These are phyloP conservation scores for Colletotrichum limetticola DNA, from an alignment of 2,329 filamentous ascomycete genomes.

Conservation along the genomic window DNA sequence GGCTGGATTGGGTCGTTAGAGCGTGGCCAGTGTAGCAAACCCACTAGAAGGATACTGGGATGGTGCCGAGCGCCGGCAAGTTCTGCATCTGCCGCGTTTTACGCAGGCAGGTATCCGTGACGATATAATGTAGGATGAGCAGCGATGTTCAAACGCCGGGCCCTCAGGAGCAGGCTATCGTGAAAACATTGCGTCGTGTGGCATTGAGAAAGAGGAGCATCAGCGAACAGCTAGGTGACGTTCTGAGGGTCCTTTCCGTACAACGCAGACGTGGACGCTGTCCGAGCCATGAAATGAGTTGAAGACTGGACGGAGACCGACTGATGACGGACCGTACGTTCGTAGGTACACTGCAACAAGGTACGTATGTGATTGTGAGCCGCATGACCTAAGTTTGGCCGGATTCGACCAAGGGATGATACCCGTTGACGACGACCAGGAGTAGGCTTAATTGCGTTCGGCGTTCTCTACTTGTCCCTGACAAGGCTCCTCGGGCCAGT, in stretches of 20 bases:
- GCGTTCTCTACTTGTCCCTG: not conserved
- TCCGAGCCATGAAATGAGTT: not conserved
- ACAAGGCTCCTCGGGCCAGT: not conserved
- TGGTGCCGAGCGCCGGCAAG: conserved; percentile 5
- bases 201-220: not conserved
- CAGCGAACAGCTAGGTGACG: not conserved
- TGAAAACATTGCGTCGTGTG: not conserved
- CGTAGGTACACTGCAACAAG: no score
- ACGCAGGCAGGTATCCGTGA: not conserved
- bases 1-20: not conserved
- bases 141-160: not conserved
- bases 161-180: not conserved
- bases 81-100: not conserved
- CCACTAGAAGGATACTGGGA: not conserved
- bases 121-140: not conserved
- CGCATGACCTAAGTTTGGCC: not conserved
- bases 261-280: not conserved
- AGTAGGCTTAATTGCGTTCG: not conserved
- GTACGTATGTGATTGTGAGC: not conserved
- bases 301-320: not conserved
- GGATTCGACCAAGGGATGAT: not conserved
- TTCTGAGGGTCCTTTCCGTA: not conserved
- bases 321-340: not conserved
- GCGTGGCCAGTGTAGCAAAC: not conserved
- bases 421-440: not conserved